These are phyloP conservation scores for Monosporozyma unispora DNA, from an alignment of 805 yeast species.

Conservation along the genomic window DNA sequence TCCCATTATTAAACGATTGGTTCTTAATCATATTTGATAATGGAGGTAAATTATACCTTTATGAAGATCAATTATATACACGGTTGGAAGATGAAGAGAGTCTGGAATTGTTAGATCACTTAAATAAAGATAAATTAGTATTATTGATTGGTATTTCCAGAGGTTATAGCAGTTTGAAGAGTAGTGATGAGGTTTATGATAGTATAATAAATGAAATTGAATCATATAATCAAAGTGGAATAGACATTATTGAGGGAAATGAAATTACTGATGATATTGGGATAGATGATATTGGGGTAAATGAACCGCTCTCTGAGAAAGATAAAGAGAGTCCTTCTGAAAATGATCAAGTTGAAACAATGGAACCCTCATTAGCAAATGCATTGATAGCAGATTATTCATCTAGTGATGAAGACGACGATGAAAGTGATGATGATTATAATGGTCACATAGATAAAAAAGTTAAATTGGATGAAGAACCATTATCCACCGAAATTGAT, in stretches of 20 bases:
- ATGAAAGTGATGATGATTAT: slow-evolving; percentile 1
- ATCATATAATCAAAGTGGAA: slow-evolving; percentile 7
- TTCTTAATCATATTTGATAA: slow-evolving; percentile 32
- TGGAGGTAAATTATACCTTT: slow-evolving; percentile 37
- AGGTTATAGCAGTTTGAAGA: slow-evolving; percentile 11
- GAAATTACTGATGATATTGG: neutral
- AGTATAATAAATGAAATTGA: slow-evolving; percentile 12
- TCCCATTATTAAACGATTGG: slow-evolving; percentile 32
- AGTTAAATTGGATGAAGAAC: slow-evolving; percentile 9
- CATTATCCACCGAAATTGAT: slow-evolving; percentile 6
- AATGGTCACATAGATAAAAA: slow-evolving; percentile 8
- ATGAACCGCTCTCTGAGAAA: neutral
- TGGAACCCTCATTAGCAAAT: neutral
- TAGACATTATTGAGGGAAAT: neutral
- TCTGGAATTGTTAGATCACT: slow-evolving; percentile 15
- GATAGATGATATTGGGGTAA: neutral
- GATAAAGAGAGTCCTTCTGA: no score
- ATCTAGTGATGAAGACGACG: slow-evolving; percentile 5
- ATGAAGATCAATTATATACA: slow-evolving; percentile 17
- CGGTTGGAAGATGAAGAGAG: slow-evolving; percentile 29
- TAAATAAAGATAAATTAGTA: slow-evolving; percentile 25
- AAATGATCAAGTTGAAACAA: neutral
- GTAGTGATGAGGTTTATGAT: slow-evolving; percentile 11
- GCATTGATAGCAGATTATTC: slow-evolving; percentile 1
- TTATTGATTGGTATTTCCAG: slow-evolving; percentile 20